Evolutionary conservation across 352 stramenopile genomes (phyloP).

Genomic region (Phytophthora constricta): DNA sequence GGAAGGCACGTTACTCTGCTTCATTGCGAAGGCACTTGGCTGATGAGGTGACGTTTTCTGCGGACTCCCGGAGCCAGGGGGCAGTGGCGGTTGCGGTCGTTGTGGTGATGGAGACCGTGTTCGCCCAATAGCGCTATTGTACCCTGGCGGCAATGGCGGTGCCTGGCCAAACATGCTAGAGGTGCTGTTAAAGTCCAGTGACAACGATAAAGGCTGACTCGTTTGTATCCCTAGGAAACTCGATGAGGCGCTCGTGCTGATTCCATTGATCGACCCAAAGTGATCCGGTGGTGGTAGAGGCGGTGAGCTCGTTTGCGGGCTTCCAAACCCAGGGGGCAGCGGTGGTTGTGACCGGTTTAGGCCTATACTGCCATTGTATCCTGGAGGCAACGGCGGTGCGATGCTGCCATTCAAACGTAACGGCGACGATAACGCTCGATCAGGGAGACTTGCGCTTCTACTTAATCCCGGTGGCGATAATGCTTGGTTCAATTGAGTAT

Average conservation of each 20-base stretch:
- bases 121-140: neutral
- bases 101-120: too few relatives aligned
- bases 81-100: slow-evolving; percentile 31
- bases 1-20: slow-evolving; percentile 27
- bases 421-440: neutral
- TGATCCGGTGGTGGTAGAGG: neutral
- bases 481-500: slow-evolving; percentile 21
- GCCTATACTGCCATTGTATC: neutral
- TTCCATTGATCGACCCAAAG: neutral
- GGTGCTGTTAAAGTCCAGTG: neutral
- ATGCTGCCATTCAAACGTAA: neutral
- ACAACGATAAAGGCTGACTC: neutral
- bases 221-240: neutral
- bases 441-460: neutral
- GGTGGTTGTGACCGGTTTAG: neutral
- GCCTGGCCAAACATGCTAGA: neutral
- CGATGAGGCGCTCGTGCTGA: neutral
- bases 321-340: neutral
- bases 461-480: neutral
- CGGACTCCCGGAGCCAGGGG: slow-evolving; percentile 23
- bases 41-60: slow-evolving; percentile 16
- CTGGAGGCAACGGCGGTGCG: neutral
- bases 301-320: neutral
- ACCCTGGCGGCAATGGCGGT: neutral
- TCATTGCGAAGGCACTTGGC: slow-evolving; percentile 19